Percentiles rank a stretch among this genome's conserved stretches.
Evolutionary conservation across 1,139 yeast species (phyloP).

Genomic region (Taphrina wiesneri): DNA sequence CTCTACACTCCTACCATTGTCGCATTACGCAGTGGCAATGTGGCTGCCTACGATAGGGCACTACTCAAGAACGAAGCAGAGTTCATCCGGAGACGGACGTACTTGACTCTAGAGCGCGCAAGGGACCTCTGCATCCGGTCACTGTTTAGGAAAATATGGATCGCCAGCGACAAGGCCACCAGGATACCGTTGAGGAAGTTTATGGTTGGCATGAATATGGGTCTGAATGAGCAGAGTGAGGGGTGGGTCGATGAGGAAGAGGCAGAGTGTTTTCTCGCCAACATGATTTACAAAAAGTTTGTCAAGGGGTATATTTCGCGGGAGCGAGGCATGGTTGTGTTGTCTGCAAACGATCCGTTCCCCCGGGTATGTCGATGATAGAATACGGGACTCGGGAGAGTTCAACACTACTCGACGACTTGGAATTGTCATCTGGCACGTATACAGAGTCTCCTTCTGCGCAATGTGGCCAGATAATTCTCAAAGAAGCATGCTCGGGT

Average conservation of each 20-base stretch:
- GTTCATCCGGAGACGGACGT: conserved; percentile 62
- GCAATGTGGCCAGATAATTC: too few species aligned
- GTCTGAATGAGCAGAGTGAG: conserved; percentile 38
- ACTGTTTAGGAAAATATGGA: conserved; percentile 52
- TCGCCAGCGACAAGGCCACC: conserved; percentile 46
- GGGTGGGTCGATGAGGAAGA: conserved; percentile 37
- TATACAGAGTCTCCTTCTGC: too few species aligned
- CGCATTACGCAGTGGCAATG: conserved; percentile 59
- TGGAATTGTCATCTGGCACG: too few species aligned
- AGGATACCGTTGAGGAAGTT: conserved; percentile 55
- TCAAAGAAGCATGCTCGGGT: too few species aligned
- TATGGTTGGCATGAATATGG: conserved; percentile 52
- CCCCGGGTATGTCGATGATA: conserved; percentile 48
- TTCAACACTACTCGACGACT: too few species aligned
- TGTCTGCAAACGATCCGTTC: conserved; percentile 75
- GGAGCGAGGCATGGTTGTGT: conserved; percentile 67
- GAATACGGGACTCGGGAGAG: too few species aligned
- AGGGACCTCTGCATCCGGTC: conserved; percentile 53
- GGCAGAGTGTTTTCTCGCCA: conserved; percentile 72
- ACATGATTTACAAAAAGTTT: conserved; percentile 59
- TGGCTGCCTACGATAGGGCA: conserved; percentile 53
- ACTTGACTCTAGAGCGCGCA: conserved; percentile 60
- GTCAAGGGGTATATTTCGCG: conserved; percentile 86
- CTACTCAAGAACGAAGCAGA: conserved; percentile 53
- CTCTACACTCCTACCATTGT: conserved; percentile 56